Evolutionary conservation across 2,329 filamentous ascomycete species (phyloP).

Genomic region (Emericellopsis cladophorae): DNA sequence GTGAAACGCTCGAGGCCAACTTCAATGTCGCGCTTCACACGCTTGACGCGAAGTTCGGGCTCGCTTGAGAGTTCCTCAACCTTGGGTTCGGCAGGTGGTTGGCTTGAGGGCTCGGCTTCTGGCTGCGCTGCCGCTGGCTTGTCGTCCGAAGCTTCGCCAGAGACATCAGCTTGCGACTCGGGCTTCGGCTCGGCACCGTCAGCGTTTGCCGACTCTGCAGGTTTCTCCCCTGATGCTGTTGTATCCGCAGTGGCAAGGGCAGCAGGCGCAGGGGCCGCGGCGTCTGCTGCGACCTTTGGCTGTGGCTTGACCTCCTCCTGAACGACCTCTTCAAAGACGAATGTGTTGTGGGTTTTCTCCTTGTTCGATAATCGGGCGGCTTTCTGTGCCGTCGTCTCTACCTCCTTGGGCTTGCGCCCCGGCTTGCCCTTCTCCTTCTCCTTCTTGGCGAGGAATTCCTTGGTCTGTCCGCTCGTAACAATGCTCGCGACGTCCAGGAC

Average conservation of each 20-base stretch:
- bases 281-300: constrained; percentile 15
- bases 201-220: constrained; percentile 5
- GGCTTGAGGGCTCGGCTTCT: constrained; percentile 4
- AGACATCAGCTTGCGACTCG: constrained; percentile 3
- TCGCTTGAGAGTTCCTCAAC: constrained; percentile 3
- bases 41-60: constrained; percentile 37
- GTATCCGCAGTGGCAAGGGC: not conserved
- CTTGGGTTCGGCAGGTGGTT: constrained; percentile 1
- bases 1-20: constrained; percentile 65
- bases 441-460: constrained; percentile 72
- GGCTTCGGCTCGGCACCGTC: constrained; percentile 12
- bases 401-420: constrained; percentile 36
- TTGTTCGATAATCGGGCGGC: constrained; percentile 55
- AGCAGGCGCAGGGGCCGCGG: not conserved
- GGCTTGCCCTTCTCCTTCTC: constrained; percentile 68
- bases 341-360: constrained; percentile 55
- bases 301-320: constrained; percentile 37
- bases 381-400: constrained; percentile 38
- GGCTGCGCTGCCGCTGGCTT: constrained; percentile 8
- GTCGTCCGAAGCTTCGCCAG: not conserved
- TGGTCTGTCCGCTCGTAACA: constrained; percentile 68
- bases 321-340: constrained; percentile 59
- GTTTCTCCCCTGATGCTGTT: not conserved
- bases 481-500: constrained; percentile 78
- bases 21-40: constrained; percentile 55